Base-by-base conservation (phyloP, 164 flowering plant species). In the Macadamia integrifolia region DNA sequence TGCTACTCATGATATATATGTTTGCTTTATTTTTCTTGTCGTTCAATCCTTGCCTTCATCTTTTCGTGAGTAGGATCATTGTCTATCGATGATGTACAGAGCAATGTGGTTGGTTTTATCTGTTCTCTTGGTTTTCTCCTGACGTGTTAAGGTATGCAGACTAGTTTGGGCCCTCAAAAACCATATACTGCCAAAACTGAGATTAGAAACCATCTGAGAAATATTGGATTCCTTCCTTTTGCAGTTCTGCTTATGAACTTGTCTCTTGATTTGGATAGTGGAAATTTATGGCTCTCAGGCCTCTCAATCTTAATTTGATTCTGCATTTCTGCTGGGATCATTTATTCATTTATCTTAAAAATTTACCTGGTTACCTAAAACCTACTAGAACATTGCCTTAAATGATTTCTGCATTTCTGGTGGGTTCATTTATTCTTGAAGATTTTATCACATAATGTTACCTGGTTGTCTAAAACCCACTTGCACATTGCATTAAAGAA, bases 31-130 rank as follows among this genome's bases (percentile, higher is more conserved):
- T 14, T 53, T 53, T 46, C 50, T 46, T 11, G 1, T 46, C 50
- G 6, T 8, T 46, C 50, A 46, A 60, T 60, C 43, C 62, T 60
- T 60, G 62, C 61, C 62, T 13, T 32, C 62, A 60, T 17, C 18
- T 31, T 60, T 60, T 31, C 29, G n/a, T 31, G 42, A 60, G 15
- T 31, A 60, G 62, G 62, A 60, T 60, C 62, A 29, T 23, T 59
- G 43, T 13, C 43, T 31, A 3, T 60, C 40, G 12, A 31, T n/a
- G 6, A 60, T 31, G 32, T 14, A 6, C 62, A 12, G 43, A 31
- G 62, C 62, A 14, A 60, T 30, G 61, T 30, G 14, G 40, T 30
- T 32, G 62, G 17, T 6, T 43, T 11, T 53, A 53, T 60, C 40
- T 60, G 6, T 60, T 14, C 29, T 32, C n/a, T 60, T 11, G 32